Percentiles rank a stretch among this genome's conserved stretches.
Evolutionary conservation across 192 early-diverging fungal species (phyloP).

Genomic region (Backusella circina): DNA sequence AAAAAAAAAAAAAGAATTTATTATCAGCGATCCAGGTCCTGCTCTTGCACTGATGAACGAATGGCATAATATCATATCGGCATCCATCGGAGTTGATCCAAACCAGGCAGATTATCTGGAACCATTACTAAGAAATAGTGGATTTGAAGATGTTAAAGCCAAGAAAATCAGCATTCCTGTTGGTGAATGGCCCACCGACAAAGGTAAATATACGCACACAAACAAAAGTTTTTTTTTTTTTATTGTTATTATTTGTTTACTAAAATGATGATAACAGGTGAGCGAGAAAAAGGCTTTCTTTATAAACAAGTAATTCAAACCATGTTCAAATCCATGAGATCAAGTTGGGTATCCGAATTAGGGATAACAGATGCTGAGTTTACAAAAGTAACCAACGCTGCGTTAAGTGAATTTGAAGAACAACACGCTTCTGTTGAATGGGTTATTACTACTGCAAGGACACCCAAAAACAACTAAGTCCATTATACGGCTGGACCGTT

Average conservation of each 20-base stretch:
- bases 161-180: conserved; percentile 17
- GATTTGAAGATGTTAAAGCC: conserved; percentile 15
- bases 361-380: conserved; percentile 20
- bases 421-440: conserved; percentile 15
- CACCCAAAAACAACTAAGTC: background rate
- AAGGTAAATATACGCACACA: conserved; percentile 7
- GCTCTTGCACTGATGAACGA: conserved; percentile 23
- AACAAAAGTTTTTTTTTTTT: background rate
- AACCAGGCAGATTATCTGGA: conserved; percentile 1
- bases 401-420: conserved; percentile 34
- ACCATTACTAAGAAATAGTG: background rate
- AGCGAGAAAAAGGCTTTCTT: conserved; percentile 29
- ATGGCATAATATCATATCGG: conserved; percentile 6
- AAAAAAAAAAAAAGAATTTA: background rate
- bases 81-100: background rate
- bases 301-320: conserved; percentile 30
- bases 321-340: conserved; percentile 27
- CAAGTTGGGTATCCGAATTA: conserved; percentile 20
- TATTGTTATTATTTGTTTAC: background rate
- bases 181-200: conserved; percentile 34
- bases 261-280: conserved; percentile 8
- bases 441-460: conserved; percentile 25
- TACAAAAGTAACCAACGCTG: conserved; percentile 14
- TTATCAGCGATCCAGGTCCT: conserved; percentile 22
- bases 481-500: background rate